Base-by-base conservation (phyloP, 345 rosid species). In the Lumnitzera racemosa region DNA sequence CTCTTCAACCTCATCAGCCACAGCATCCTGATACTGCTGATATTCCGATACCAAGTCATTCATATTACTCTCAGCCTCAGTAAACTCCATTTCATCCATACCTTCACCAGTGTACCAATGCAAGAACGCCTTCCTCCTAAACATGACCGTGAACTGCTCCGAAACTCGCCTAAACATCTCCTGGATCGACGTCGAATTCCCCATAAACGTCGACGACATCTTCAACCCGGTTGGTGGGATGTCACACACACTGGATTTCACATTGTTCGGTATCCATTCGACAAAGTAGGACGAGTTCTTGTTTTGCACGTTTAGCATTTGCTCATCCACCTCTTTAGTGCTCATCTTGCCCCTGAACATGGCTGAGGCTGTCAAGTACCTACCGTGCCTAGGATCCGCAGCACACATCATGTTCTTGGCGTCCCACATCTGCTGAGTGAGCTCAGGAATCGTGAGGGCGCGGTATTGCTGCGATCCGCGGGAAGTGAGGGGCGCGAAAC, bases 31-130 rank as follows among this genome's bases (percentile, higher is more conserved):
- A 67, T 90, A 90, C 56, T 90, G 91, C 73, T 88, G 94, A 69
- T 90, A 90, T 70, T 88, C 94, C 0, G 96, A 88, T 0, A 90
- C 97, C 72, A 90, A 77, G 49, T 90, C 97, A 48, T 90, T 90
- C 96, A 90, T 88, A 58, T 90, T 90, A 49, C 96, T 88, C 66
- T 88, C 96, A 0, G 97, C 97, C 78, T 87, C 96, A 0, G 96
- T 90, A 56, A 90, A 90, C 72, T 90, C 96, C 97, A 90, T 90
- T 63, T 90, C 96, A 59, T 90, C 97, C 97, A 90, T 90, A 17
- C 97, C 97, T 58, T 90, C 94, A 36, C 96, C 97, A 0, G 96
- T 90, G 62, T 90, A 88, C 94, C 97, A 88, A 74, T 90, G 83
- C 78, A 82, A 68, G 66, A 79, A 82, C 0, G 87, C 87, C 72